These are phyloP conservation scores for Aegilops longissima DNA, from an alignment of 176 grass and related monocot species.

Conservation along the genomic window DNA sequence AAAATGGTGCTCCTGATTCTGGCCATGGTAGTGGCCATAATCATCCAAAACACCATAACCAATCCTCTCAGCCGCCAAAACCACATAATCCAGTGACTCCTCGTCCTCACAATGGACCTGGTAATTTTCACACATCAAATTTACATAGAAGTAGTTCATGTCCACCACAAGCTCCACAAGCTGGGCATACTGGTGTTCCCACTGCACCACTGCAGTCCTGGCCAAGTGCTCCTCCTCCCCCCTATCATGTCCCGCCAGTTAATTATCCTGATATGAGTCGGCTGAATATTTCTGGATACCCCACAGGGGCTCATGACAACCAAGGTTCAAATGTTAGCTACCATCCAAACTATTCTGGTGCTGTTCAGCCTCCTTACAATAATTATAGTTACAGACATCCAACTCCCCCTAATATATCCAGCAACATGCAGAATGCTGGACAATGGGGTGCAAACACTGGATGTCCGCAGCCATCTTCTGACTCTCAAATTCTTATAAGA, in stretches of 20 bases:
- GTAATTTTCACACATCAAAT: constrained; percentile 51
- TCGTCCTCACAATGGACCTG: constrained; percentile 44
- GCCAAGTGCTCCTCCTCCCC: constrained; percentile 36
- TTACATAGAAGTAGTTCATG: constrained; percentile 55
- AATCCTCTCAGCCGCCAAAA: constrained; percentile 36
- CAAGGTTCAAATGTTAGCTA: constrained; percentile 56
- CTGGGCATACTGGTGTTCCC: constrained; percentile 35
- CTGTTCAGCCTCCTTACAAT: constrained; percentile 46
- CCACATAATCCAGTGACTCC: constrained; percentile 36
- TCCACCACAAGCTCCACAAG: constrained; percentile 41
- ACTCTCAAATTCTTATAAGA: constrained; percentile 51
- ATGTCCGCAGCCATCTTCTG: constrained; percentile 31
- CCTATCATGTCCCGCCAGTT: constrained; percentile 38
- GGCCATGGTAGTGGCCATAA: constrained; percentile 21
- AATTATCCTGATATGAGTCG: constrained; percentile 49
- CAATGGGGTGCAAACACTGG: constrained; percentile 34
- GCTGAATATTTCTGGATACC: constrained; percentile 59
- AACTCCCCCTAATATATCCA: constrained; percentile 38
- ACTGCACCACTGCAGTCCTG: constrained; percentile 51
- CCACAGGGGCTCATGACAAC: constrained; percentile 42
- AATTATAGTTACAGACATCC: constrained; percentile 60
- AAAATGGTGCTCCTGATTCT: constrained; percentile 49
- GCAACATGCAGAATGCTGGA: constrained; percentile 47
- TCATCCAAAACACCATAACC: constrained; percentile 54
- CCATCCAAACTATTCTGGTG: constrained; percentile 47